These are phyloP conservation scores for Clonostachys rosea DNA, from an alignment of 2,329 filamentous ascomycete species.

Conservation along the genomic window DNA sequence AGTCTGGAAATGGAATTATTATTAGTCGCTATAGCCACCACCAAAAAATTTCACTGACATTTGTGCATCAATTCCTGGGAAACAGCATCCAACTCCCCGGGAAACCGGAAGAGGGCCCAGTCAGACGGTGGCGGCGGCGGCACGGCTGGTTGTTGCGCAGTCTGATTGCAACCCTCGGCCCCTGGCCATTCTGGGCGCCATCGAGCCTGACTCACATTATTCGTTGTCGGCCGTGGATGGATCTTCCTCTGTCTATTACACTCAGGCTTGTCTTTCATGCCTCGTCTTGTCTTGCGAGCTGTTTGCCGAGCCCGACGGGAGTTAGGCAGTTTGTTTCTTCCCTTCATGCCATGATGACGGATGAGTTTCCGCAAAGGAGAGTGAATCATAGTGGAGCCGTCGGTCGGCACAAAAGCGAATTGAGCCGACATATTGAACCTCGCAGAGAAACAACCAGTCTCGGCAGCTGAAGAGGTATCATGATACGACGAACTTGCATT, in stretches of 20 bases:
- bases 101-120: conserved; percentile 1
- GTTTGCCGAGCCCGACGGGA: not conserved
- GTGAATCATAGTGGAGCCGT: not conserved
- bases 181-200: too few species aligned
- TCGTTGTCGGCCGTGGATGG: too few species aligned
- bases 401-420: conserved; percentile 1
- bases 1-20: not conserved
- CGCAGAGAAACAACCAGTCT: too few species aligned
- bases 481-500: too few species aligned
- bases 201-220: too few species aligned
- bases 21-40: not conserved
- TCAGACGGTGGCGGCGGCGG: not conserved
- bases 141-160: not conserved
- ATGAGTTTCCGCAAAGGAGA: not conserved
- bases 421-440: too few species aligned
- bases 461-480: too few species aligned
- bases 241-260: too few species aligned
- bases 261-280: too few species aligned
- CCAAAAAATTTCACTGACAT: not conserved
- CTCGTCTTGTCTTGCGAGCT: not conserved
- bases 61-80: conserved; percentile 1
- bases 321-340: conserved; percentile 1
- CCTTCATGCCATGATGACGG: conserved; percentile 2
- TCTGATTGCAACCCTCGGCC: too few species aligned
- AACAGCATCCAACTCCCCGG: not conserved